A percentile compares a stretch with the other conserved stretches of the same genome.
Evolutionary conservation across 495 filamentous ascomycete species (phyloP).

Genomic region (Penicillium manginii): DNA sequence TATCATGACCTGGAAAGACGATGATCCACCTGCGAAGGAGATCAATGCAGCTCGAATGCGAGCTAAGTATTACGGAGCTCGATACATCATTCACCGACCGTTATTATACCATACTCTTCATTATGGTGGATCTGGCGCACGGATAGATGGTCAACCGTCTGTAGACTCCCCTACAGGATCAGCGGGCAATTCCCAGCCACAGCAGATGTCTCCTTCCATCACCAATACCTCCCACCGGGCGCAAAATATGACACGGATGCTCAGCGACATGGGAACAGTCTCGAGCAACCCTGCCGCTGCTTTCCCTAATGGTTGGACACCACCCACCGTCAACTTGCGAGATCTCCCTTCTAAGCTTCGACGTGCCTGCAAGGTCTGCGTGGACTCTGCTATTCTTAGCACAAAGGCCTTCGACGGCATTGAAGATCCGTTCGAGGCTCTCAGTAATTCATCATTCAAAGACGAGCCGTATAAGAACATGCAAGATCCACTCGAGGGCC

Average conservation of each 20-base stretch:
- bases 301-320: constrained; percentile 17
- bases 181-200: constrained; percentile 33
- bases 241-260: constrained; percentile 36
- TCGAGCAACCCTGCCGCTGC: constrained; percentile 10
- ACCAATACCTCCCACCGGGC: constrained; percentile 25
- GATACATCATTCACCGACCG: constrained; percentile 85
- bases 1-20: constrained; percentile 65
- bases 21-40: constrained; percentile 67
- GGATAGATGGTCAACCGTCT: constrained; percentile 26
- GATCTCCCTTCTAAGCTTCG: constrained; percentile 48
- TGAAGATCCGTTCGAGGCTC: constrained; percentile 30
- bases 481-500: constrained; percentile 1
- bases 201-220: constrained; percentile 38
- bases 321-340: constrained; percentile 21
- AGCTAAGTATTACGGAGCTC: constrained; percentile 92
- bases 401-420: constrained; percentile 83
- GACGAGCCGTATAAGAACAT: neutral
- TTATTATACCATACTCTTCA: constrained; percentile 71
- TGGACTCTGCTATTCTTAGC: constrained; percentile 79
- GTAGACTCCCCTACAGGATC: constrained; percentile 38
- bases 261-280: constrained; percentile 40
- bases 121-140: constrained; percentile 38
- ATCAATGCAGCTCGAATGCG: constrained; percentile 85
- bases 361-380: constrained; percentile 57
- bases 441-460: neutral